phyloP scores from a whole-genome alignment of 257 asterid species.

The Rubia yunnanensis region DNA sequence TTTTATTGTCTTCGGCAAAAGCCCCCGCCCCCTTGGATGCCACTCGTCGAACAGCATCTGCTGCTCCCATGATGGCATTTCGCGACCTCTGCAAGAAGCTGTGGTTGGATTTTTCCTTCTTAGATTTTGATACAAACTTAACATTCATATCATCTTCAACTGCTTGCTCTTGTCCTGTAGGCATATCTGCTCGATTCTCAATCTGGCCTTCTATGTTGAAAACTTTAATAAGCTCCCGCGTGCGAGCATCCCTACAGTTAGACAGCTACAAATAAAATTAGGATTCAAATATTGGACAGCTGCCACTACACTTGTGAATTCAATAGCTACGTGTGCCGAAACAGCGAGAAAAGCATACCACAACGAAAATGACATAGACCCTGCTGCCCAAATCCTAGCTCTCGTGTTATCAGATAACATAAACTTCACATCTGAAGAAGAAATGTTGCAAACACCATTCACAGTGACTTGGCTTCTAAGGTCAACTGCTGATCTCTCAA shows the following conservation, averaged over 20 bases:
- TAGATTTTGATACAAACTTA: constrained; percentile 60
- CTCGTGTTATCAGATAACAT: constrained; percentile 55
- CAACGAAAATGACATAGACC: constrained; percentile 64
- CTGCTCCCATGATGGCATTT: constrained; percentile 93
- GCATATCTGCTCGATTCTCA: constrained; percentile 61
- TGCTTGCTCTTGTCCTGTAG: constrained; percentile 53
- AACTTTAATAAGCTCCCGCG: constrained; percentile 78
- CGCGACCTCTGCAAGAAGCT: constrained; percentile 86
- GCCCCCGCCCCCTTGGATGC: constrained; percentile 75
- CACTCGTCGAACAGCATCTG: constrained; percentile 92
- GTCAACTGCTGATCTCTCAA: constrained; percentile 68
- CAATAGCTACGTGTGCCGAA: neutral
- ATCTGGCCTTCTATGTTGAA: constrained; percentile 73
- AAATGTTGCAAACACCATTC: constrained; percentile 71
- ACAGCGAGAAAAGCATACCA: constrained; percentile 39
- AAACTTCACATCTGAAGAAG: constrained; percentile 80
- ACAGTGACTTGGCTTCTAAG: constrained; percentile 80
- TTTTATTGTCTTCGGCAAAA: constrained; percentile 57
- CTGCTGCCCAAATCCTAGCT: constrained; percentile 81
- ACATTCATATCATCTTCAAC: constrained; percentile 69
- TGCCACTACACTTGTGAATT: neutral
- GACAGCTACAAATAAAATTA: constrained; percentile 14
- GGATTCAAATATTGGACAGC: constrained; percentile 1
- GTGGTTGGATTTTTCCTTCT: constrained; percentile 73
- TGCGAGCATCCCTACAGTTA: constrained; percentile 80